Conservation (phyloP, 2,329 filamentous ascomycete genomes). For the Aspergillus calidoustus region DNA sequence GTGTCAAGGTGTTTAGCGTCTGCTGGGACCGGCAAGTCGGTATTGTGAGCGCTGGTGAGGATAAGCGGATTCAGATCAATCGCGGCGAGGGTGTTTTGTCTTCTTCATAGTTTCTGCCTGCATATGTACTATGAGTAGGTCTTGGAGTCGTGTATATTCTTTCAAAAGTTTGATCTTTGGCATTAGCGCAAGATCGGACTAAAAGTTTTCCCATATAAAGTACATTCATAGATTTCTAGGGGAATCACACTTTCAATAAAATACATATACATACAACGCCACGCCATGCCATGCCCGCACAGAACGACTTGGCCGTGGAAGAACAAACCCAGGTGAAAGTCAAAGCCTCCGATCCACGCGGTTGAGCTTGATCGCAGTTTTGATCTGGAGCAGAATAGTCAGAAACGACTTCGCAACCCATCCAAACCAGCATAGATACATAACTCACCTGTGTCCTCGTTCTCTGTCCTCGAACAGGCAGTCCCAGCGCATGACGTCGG, state of each 20-base stretch:
- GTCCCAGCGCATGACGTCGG: conserved; percentile 85
- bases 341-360: conserved; percentile 58
- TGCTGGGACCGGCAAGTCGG: conserved; percentile 85
- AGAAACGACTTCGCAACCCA: not conserved
- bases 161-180: conserved; percentile 35
- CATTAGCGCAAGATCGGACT: not conserved
- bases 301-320: conserved; percentile 27
- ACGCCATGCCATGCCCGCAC: conserved; percentile 28
- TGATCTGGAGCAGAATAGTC: conserved; percentile 49
- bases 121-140: conserved; percentile 26
- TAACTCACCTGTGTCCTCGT: conserved; percentile 73
- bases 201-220: conserved; percentile 17
- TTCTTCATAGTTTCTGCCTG: conserved; percentile 32
- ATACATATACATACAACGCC: conserved; percentile 23
- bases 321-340: conserved; percentile 28
- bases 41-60: conserved; percentile 89
- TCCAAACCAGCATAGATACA: conserved; percentile 9
- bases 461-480: conserved; percentile 88
- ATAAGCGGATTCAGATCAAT: conserved; percentile 94
- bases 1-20: conserved; percentile 87
- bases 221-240: conserved; percentile 23
- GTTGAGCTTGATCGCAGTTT: conserved; percentile 64
- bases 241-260: conserved; percentile 20
- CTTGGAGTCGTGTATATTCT: conserved; percentile 32
- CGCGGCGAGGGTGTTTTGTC: conserved; percentile 59